These are phyloP conservation scores for Ramularia collo-cygni DNA, from an alignment of 2,329 filamentous ascomycete species.

Conservation along the genomic window DNA sequence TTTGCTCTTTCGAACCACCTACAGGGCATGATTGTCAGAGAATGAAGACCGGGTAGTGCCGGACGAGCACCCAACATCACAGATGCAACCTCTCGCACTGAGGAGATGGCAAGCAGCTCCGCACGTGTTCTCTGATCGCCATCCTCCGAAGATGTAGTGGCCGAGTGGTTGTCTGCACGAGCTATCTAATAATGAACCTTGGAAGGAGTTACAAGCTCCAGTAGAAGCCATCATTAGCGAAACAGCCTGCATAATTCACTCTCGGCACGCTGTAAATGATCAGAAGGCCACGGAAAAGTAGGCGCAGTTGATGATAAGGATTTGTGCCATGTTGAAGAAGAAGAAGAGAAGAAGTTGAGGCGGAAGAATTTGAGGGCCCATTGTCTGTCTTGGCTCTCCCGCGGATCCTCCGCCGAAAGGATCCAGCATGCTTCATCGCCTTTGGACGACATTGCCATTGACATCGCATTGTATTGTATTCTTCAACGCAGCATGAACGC, in stretches of 20 bases:
- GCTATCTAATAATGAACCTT: slow-evolving; percentile 97
- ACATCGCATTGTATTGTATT: slow-evolving; percentile 4
- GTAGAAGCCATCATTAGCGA: slow-evolving; percentile 92
- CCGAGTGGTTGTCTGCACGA: slow-evolving; percentile 66
- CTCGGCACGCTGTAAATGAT: slow-evolving; percentile 89
- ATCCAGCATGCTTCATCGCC: too few species aligned
- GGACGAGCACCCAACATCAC: too few species aligned
- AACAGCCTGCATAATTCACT: slow-evolving; percentile 75
- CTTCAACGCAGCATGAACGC: slow-evolving; percentile 38
- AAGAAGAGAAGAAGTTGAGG: slow-evolving; percentile 25
- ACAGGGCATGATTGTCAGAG: too few species aligned
- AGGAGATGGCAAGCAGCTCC: too few species aligned
- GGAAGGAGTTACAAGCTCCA: slow-evolving; percentile 15
- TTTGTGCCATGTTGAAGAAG: slow-evolving; percentile 53
- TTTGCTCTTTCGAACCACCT: too few species aligned
- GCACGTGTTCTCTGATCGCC: too few species aligned
- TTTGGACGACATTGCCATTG: too few species aligned
- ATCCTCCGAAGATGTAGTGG: too few species aligned
- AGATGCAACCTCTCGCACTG: too few species aligned
- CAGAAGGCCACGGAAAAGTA: slow-evolving; percentile 64
- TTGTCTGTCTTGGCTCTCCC: not conserved
- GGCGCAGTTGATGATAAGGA: slow-evolving; percentile 91
- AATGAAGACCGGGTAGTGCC: too few species aligned
- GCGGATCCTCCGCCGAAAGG: not conserved
- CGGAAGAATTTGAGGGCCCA: not conserved